Evolutionary conservation across 2,329 filamentous ascomycete genomes (phyloP).

Genomic region (Sporothrix dimorphospora): DNA sequence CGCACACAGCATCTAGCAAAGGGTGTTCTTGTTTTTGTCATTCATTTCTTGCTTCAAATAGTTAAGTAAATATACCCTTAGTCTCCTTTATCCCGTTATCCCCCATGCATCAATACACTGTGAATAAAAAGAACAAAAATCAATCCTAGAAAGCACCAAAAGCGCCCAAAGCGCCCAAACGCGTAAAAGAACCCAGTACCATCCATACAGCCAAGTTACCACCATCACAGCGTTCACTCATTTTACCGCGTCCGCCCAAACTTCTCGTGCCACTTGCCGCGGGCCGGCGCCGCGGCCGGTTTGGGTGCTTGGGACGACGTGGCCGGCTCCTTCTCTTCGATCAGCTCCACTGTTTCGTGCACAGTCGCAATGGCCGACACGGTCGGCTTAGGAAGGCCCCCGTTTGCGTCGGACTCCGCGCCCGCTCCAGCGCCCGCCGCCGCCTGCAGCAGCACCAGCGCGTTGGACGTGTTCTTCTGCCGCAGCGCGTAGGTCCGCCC

Average conservation of each 20-base stretch:
- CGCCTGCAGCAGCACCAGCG: constrained; percentile 59
- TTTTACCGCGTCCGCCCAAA: constrained; percentile 53
- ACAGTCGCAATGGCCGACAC: constrained; percentile 58
- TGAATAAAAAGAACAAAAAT: not conserved
- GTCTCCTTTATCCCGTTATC: not conserved
- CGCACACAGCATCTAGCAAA: not conserved
- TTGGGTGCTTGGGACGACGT: not conserved
- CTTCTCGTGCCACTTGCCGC: constrained; percentile 64
- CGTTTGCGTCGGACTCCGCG: constrained; percentile 23
- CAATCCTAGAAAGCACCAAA: not conserved
- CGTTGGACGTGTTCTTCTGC: constrained; percentile 70
- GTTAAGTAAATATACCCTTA: not conserved
- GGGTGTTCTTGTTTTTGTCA: not conserved
- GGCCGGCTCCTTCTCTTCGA: constrained; percentile 44
- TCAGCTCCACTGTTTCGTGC: constrained; percentile 65
- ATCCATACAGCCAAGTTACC: not conserved
- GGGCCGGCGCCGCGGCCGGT: constrained; percentile 37
- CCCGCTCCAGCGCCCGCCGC: constrained; percentile 36
- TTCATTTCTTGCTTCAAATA: not conserved
- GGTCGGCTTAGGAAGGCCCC: constrained; percentile 36
- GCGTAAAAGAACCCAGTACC: not conserved
- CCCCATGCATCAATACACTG: not conserved
- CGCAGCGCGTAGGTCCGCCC: constrained; percentile 60
- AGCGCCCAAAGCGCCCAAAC: not conserved
- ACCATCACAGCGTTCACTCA: not conserved